Evolutionary conservation across 768 basidiomycete genomes (phyloP).

Genomic region (Suillus brevipes): DNA sequence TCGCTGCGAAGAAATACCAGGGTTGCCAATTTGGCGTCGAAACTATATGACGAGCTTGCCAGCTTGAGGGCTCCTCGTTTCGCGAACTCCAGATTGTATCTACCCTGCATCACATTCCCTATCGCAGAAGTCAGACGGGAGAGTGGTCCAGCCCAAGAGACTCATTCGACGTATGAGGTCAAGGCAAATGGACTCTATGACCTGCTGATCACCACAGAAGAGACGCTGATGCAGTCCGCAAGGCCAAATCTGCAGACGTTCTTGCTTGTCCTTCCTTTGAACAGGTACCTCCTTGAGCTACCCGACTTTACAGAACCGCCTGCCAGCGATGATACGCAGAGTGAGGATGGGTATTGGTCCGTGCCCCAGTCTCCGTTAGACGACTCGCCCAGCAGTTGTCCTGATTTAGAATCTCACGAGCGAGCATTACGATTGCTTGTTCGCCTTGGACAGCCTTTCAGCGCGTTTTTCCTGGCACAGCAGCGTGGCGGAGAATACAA

Average conservation of each 20-base stretch:
- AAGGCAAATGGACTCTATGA: neutral
- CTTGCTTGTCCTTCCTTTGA: neutral
- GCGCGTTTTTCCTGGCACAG: neutral
- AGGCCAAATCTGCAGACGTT: neutral
- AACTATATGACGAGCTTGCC: neutral
- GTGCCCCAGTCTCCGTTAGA: neutral
- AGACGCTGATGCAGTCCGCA: neutral
- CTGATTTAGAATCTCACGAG: neutral
- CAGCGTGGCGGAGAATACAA: neutral
- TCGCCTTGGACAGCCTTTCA: neutral
- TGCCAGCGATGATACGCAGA: neutral
- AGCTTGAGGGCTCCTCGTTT: neutral
- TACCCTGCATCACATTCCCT: neutral
- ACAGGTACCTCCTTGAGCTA: neutral
- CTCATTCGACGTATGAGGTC: neutral
- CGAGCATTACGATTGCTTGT: neutral
- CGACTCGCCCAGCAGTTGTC: neutral
- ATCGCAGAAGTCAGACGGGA: neutral
- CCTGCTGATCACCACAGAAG: neutral
- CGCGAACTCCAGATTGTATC: neutral
- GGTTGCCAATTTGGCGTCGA: neutral
- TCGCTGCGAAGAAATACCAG: neutral
- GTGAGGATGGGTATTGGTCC: neutral
- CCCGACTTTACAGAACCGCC: neutral
- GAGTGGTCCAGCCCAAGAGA: neutral